phyloP scores from a whole-genome alignment of 2,329 filamentous ascomycete genomes.

The Pseudopithomyces maydicus region DNA sequence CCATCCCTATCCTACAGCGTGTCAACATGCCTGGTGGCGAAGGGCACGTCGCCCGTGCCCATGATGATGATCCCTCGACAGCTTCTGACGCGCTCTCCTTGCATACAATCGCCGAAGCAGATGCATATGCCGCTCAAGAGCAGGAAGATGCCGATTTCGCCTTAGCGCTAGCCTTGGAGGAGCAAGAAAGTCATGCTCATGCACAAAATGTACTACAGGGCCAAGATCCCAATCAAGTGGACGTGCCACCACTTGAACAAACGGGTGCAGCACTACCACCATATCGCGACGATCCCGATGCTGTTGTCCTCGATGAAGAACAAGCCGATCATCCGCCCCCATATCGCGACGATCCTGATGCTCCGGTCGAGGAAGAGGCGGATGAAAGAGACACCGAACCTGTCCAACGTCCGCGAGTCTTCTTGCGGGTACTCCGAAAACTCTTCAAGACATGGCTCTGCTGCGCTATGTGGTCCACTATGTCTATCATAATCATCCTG shows the following conservation, averaged over 20 bases:
- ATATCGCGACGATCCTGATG: constrained; percentile 17
- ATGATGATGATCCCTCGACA: constrained; percentile 8
- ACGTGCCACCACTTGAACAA: not conserved
- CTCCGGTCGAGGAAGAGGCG: constrained; percentile 6
- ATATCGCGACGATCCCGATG: constrained; percentile 15
- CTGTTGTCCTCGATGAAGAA: not conserved
- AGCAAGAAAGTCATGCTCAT: constrained; percentile 9
- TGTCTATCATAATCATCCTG: constrained; percentile 8
- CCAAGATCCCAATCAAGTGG: not conserved
- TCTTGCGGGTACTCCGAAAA: constrained; percentile 3
- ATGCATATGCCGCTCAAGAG: constrained; percentile 16
- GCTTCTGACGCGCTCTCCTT: constrained; percentile 15
- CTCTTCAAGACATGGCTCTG: constrained; percentile 4
- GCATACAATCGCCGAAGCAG: constrained; percentile 18
- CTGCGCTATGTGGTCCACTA: not conserved
- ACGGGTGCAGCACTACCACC: not conserved
- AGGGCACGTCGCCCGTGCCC: not conserved
- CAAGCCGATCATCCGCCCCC: constrained; percentile 1
- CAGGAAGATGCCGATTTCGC: constrained; percentile 20
- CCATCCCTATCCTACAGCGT: not conserved
- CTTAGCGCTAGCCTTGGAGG: constrained; percentile 14
- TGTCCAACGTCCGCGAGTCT: not conserved
- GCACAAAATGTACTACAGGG: not conserved
- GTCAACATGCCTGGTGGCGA: constrained; percentile 5
- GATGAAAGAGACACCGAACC: not conserved